Evolutionary conservation across 73 alveolate species (phyloP).

Genomic region (Paramecium biaurelia): DNA sequence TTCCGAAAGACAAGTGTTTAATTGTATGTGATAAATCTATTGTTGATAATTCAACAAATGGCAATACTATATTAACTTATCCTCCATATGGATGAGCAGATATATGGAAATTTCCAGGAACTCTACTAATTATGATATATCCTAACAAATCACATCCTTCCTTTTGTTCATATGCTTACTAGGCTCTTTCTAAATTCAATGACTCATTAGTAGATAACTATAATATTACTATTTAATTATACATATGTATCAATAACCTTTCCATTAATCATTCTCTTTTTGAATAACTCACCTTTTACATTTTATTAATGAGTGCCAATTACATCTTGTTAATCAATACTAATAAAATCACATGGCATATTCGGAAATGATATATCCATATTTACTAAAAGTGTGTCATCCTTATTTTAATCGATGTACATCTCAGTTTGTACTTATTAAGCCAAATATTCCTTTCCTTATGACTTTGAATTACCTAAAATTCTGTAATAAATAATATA

Average conservation of each 20-base stretch:
- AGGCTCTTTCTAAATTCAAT: conserved; percentile 59
- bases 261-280: conserved; percentile 63
- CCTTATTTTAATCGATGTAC: conserved; percentile 82
- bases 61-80: conserved; percentile 57
- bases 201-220: conserved; percentile 31
- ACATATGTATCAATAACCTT: conserved; percentile 55
- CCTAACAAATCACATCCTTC: conserved; percentile 90
- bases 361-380: conserved; percentile 85
- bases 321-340: conserved; percentile 95
- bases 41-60: conserved; percentile 22
- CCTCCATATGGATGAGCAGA: conserved; percentile 86
- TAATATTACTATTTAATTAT: not conserved
- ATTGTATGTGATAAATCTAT: conserved; percentile 85
- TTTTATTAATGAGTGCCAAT: conserved; percentile 93
- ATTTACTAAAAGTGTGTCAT: conserved; percentile 84
- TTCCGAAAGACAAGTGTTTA: conserved; percentile 89
- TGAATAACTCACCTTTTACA: conserved; percentile 74
- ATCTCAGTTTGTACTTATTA: conserved; percentile 76
- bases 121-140: conserved; percentile 80
- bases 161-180: conserved; percentile 68
- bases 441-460: conserved; percentile 62
- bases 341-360: conserved; percentile 96
- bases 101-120: conserved; percentile 90
- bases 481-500: conserved; percentile 86
- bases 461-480: conserved; percentile 27